Evolutionary conservation across 140 eudicot genomes (phyloP), one percentile per base, ranked within the genome.

Genomic region (Senecio squalidus): DNA sequence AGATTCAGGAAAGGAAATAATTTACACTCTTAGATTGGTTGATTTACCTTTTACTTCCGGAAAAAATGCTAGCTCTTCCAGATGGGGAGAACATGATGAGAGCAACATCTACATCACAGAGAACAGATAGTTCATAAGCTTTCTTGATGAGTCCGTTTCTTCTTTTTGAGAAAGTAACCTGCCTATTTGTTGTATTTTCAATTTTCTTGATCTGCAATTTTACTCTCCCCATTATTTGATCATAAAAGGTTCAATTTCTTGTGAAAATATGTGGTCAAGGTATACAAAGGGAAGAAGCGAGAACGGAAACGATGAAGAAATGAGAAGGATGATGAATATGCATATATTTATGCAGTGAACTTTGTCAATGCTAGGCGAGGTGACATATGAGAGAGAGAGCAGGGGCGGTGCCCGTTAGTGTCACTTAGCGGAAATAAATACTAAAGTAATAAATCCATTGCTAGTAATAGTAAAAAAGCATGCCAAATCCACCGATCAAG

Each of bases 81-180:
- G 96, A 88, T 30, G 96, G 94, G 31, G 96, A 88, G 57, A 88
- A 88, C 90, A 88, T 84, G 85, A 88, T 68, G 64, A 88, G 94
- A 18, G 82, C 96, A 26, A 87, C 89, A 83, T 87, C 96, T 34
- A 84, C 94, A 73, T 87, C 96, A 62, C 96, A 87, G 10, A 87
- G 86, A 18, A 87, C 96, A 55, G 96, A 87, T 20, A 87, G 75
- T 46, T 87, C 96, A 68, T 83, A 87, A 64, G 96, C 96, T 73
- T 87, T 87, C 80, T 87, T 87, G 68, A 87, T 82, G 3, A 85
- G 72, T 55, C 95, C 95, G 76, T 82, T 85, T 76, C 90, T 85
- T 68, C 95, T 75, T 78, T 87, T 87, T 9, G 96, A 87, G 80
- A 78, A 87, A 60, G 96, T 87, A 66, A 87, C 96, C 48, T 87